Conservation (phyloP, 1,284 basidiomycete species). For the Ustilago esculenta region DNA sequence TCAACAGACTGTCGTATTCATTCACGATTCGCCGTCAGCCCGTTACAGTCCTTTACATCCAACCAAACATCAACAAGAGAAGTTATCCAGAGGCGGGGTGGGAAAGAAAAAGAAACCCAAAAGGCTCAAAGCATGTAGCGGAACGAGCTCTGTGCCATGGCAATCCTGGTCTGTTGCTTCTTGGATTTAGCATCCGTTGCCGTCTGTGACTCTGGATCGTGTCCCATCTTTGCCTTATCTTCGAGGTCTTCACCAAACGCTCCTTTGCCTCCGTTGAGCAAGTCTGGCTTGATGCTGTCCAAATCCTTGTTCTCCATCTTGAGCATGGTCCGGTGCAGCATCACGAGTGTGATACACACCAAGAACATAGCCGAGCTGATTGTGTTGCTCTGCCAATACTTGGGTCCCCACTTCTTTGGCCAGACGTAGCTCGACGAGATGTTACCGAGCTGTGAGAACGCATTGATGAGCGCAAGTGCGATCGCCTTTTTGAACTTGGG, state of each 20-base stretch:
- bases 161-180: conserved; percentile 22
- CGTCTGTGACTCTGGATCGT: conserved; percentile 9
- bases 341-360: conserved; percentile 39
- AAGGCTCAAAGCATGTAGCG: conserved; percentile 42
- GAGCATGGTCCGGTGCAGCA: conserved; percentile 45
- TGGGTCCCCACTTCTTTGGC: conserved; percentile 50
- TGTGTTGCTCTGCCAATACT: conserved; percentile 52
- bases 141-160: conserved; percentile 45
- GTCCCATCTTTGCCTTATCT: conserved; percentile 1
- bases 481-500: conserved; percentile 55
- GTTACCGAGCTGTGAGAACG: conserved; percentile 69
- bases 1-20: no score
- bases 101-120: no score
- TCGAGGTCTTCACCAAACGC: no score
- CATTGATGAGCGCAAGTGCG: conserved; percentile 64
- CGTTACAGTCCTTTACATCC: no score
- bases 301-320: conserved; percentile 40
- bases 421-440: conserved; percentile 66
- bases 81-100: no score
- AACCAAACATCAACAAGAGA: no score
- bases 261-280: conserved; percentile 5
- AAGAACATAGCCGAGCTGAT: conserved; percentile 44
- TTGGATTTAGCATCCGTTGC: conserved; percentile 8
- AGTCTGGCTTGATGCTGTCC: conserved; percentile 22
- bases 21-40: no score